phyloP scores from a whole-genome alignment of 108 stramenopile species.

The Chaetoceros muelleri region DNA sequence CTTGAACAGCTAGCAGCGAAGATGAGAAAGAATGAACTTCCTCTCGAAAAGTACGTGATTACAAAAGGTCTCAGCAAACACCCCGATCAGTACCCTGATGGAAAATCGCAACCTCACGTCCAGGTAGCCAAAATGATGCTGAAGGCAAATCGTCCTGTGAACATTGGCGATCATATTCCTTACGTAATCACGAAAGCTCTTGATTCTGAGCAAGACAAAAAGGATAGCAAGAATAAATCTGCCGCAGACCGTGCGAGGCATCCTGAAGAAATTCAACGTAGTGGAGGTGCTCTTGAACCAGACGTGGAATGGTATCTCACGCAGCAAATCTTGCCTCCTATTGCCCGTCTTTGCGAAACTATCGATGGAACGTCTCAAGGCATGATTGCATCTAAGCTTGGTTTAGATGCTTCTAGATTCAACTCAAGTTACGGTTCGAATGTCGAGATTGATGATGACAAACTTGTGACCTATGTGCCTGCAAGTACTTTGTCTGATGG shows the following conservation, averaged over 20 bases:
- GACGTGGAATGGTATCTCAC: constrained; percentile 97
- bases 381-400: constrained; percentile 63
- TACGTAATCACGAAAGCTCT: constrained; percentile 85
- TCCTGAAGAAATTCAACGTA: constrained; percentile 86
- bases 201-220: constrained; percentile 11
- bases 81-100: constrained; percentile 97
- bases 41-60: constrained; percentile 89
- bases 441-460: constrained; percentile 50
- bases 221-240: constrained; percentile 19
- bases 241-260: constrained; percentile 84
- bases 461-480: constrained; percentile 68
- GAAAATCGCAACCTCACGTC: constrained; percentile 91
- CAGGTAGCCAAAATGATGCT: constrained; percentile 95
- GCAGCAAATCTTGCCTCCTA: constrained; percentile 95
- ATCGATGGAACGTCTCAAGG: constrained; percentile 88
- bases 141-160: constrained; percentile 82
- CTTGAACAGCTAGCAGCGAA: constrained; percentile 79
- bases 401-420: constrained; percentile 63
- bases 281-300: constrained; percentile 62
- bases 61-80: constrained; percentile 99
- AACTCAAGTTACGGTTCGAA: constrained; percentile 15
- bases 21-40: constrained; percentile 79
- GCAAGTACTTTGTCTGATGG: constrained; percentile 56
- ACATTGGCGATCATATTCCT: constrained; percentile 97
- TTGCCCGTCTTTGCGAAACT: constrained; percentile 95